Conservation (phyloP, 805 yeast species). For the Danielia reshetovae region DNA sequence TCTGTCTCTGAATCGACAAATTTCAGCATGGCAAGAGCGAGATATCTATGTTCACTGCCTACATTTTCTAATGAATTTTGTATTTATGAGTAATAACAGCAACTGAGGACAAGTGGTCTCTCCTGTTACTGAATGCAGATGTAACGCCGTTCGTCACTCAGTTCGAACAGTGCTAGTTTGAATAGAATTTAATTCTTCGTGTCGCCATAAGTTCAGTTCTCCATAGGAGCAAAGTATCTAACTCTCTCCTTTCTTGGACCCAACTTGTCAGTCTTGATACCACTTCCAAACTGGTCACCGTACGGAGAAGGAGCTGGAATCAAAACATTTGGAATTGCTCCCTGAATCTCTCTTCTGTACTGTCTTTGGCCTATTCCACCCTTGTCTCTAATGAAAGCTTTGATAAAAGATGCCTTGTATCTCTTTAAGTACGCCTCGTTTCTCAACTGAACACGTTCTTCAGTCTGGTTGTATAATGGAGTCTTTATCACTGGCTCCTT, state of each 20-base stretch:
- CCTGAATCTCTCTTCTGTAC: constrained; percentile 31
- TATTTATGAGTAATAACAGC: no score
- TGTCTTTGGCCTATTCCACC: constrained; percentile 45
- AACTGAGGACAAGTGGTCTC: no score
- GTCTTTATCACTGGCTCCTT: constrained; percentile 35
- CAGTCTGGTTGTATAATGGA: constrained; percentile 30
- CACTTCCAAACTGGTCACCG: constrained; percentile 41
- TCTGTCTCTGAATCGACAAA: no score
- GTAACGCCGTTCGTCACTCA: no score
- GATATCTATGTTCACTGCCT: no score
- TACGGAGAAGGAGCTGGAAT: constrained; percentile 40
- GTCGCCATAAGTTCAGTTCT: no score
- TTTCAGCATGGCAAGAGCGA: no score
- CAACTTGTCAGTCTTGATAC: constrained; percentile 39
- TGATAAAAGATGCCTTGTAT: constrained; percentile 40
- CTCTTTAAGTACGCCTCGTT: constrained; percentile 33
- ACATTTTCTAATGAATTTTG: no score
- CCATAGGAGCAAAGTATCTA: constrained; percentile 37
- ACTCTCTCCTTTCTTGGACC: constrained; percentile 45
- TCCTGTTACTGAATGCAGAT: no score
- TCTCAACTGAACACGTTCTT: constrained; percentile 31
- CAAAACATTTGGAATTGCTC: constrained; percentile 27
- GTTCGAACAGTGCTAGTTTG: no score
- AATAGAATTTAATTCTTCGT: no score
- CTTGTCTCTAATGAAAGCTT: constrained; percentile 39